Evolutionary conservation across 2,329 filamentous ascomycete species (phyloP), one percentile per base, ranked within the genome.

Genomic region (Alternaria postmessia): DNA sequence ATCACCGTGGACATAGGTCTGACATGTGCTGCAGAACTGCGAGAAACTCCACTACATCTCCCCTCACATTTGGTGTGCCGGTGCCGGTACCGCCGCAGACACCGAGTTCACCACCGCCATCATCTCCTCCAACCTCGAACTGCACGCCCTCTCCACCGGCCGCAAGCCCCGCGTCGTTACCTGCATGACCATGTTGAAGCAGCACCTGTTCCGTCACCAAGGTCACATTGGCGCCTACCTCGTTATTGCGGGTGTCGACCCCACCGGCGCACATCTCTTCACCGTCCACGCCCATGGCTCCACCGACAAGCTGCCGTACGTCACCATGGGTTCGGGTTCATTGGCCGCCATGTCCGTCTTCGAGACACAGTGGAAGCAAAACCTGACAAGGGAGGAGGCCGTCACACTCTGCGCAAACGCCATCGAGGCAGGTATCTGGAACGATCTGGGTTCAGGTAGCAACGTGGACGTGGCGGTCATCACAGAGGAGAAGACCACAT

Each of bases 11-110:
- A 56, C 30, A 6, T 4, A 16, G 30, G 30, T 49, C 65, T 72
- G 60, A 73, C 58, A 51, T 11, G 6, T 11, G 24, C 7, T 20
- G 57, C 72, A 88, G 92, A 99, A 99, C 87, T 98, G 95, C 85
- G 94, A 99, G 84, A 99, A 99, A 85, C 89, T 99, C 67, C 95
- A 99, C 85, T 99, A 96, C 86, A 99, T 99, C 80, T 87, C 95
- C 43, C 94, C 95, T 61, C 93, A 97, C 81, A 99, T 99, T 82
- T 99, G 95, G 95, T 99, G 95, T 82, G 95, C 95, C 9, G 95
- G 95, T 72, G 96, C 95, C 70, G 95, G 96, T 81, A 99, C 95
- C 52, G 95, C 95, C 64, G 95, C 95, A 74, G 95, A 99, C 81
- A 98, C 94, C 69, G 95, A 99, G 84, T 99, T 99, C 86, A 99